Base-by-base conservation (phyloP, 345 rosid species). In the Jatropha curcas region DNA sequence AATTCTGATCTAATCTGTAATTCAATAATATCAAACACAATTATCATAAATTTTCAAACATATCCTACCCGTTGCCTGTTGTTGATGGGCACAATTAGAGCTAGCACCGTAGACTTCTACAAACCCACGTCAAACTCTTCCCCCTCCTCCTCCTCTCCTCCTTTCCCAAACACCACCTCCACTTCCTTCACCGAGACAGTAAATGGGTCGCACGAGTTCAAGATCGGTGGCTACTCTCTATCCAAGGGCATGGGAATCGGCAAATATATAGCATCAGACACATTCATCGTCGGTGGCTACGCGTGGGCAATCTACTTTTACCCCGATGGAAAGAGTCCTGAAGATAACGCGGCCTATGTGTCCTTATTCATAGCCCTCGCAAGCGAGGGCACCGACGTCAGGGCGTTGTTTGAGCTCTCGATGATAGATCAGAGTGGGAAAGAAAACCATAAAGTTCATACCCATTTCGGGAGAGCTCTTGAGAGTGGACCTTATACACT, bases 301-400 rank as follows among this genome's bases (percentile, higher is more conserved):
- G 76, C 81, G 59, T 88, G 92, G 95, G 95, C 92, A 41, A 79
- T 90, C 72, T 90, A 88, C 70, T 90, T 90, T 67, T 90, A 90
- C 61, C 92, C 95, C 5, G 95, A 86, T 64, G 95, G 95, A n/a
- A 90, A 90, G 79, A 90, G 89, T 85, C 69, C 76, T 28, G 92
- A 90, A 77, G 92, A 90, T 74, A 85, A 88, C 70, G 84, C 88
- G 14, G 63, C 85, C 7, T 82, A 85, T 37, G 91, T 90, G 7
- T 88, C 91, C 13, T 73, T 88, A 60, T 90, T 90, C 79, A 88
- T 90, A 9, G 92, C 92, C 14, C 77, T 90, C 60, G 96, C 88
- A 0, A 88, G 89, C 82, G 91, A 90, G 59, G 96, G 89, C 24
- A 81, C 88, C 7, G 91, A 90, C 24, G 92, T 88, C 19, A 84